These are phyloP conservation scores for Geotrichum australiense DNA, from an alignment of 1,139 yeast species.

Conservation along the genomic window DNA sequence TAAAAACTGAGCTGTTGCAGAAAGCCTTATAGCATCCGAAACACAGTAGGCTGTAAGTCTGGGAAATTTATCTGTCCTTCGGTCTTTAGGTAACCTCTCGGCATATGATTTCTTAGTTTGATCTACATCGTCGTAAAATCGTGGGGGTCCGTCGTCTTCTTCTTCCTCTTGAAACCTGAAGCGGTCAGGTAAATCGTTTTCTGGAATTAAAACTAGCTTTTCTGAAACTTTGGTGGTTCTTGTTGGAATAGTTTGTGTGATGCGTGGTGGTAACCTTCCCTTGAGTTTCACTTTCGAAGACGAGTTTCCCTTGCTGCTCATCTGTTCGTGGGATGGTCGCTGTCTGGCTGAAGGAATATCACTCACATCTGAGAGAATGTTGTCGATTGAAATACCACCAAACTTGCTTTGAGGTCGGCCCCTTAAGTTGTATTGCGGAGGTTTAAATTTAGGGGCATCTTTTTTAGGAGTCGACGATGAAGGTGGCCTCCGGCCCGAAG, in stretches of 20 bases:
- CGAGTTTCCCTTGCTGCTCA: neutral
- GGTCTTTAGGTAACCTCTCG: slow-evolving; percentile 61
- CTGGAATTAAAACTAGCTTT: slow-evolving; percentile 80
- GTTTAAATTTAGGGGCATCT: neutral
- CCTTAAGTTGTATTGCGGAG: neutral
- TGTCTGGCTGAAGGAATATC: slow-evolving; percentile 80
- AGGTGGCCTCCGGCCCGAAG: slow-evolving; percentile 13
- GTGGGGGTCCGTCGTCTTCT: slow-evolving; percentile 25
- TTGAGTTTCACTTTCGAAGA: neutral
- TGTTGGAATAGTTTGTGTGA: slow-evolving; percentile 62
- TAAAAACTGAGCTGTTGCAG: slow-evolving; percentile 57
- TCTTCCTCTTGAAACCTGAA: slow-evolving; percentile 25
- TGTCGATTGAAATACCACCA: slow-evolving; percentile 32
- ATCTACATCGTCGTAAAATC: slow-evolving; percentile 9
- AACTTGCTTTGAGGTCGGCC: slow-evolving; percentile 17
- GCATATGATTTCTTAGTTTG: slow-evolving; percentile 42
- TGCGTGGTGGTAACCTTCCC: slow-evolving; percentile 27
- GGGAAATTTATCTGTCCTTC: slow-evolving; percentile 62
- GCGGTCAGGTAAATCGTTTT: slow-evolving; percentile 41
- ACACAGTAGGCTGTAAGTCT: slow-evolving; percentile 87
- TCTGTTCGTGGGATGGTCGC: slow-evolving; percentile 27
- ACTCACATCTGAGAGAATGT: slow-evolving; percentile 56
- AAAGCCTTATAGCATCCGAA: slow-evolving; percentile 70
- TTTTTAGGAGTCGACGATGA: neutral
- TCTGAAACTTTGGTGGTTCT: slow-evolving; percentile 83